phyloP scores from a whole-genome alignment of 495 filamentous ascomycete species.

The Xylaria cubensis region DNA sequence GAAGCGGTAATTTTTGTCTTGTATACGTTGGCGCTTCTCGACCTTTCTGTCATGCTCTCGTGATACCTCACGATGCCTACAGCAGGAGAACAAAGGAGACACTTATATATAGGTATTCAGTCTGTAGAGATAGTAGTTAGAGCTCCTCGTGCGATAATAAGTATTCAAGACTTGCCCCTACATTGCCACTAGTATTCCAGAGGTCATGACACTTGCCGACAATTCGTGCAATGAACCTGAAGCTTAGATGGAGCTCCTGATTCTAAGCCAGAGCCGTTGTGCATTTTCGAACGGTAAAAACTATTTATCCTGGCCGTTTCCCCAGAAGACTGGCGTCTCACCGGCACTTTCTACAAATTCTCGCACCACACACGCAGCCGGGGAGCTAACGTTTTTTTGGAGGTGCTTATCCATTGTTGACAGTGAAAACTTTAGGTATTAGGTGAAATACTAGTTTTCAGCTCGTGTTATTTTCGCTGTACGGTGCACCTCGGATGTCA shows the following conservation, averaged over 20 bases:
- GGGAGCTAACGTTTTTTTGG: neutral
- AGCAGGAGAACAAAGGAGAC: no score
- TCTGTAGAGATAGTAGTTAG: no score
- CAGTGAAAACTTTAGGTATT: neutral
- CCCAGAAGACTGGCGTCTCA: neutral
- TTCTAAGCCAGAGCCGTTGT: neutral
- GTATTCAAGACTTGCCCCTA: no score
- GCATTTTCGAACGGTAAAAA: neutral
- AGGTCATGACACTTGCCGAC: no score
- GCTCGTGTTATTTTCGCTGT: neutral
- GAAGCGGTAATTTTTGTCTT: neutral
- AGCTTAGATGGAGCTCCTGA: neutral
- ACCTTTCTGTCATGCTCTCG: no score
- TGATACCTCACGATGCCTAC: no score
- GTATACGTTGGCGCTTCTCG: neutral
- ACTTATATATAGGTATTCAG: no score
- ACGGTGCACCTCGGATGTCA: neutral
- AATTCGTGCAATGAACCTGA: neutral
- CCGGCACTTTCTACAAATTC: neutral
- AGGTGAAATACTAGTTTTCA: no score
- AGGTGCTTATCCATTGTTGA: neutral
- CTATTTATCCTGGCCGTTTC: neutral
- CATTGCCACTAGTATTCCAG: no score
- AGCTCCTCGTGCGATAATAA: no score
- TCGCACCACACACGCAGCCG: neutral